These are phyloP conservation scores for Ogataea wickerhamii DNA, from an alignment of 805 yeast genomes.

Conservation along the genomic window DNA sequence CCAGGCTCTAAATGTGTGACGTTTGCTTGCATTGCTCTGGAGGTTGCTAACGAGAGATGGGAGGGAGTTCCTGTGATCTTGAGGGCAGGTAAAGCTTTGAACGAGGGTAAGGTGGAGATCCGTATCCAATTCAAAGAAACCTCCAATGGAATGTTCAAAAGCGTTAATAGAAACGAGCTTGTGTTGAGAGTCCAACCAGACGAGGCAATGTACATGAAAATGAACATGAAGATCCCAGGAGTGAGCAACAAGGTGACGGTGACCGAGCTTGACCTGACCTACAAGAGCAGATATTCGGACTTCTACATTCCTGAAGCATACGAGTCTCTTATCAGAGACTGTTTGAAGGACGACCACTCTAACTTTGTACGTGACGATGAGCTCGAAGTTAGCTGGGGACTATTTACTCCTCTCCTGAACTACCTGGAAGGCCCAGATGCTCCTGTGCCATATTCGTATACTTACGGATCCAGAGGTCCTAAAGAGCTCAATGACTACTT, in stretches of 20 bases:
- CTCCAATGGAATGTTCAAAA: constrained; percentile 74
- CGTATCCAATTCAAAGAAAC: constrained; percentile 89
- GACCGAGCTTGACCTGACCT: constrained; percentile 88
- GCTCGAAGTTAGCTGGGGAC: constrained; percentile 86
- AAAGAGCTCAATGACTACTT: constrained; percentile 56
- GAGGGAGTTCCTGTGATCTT: constrained; percentile 94
- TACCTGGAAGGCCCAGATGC: constrained; percentile 68
- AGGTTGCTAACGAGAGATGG: constrained; percentile 93
- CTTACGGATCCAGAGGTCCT: constrained; percentile 94
- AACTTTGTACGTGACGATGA: constrained; percentile 98
- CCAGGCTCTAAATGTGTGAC: constrained; percentile 84
- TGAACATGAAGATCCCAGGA: constrained; percentile 94
- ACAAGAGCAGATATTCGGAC: constrained; percentile 73
- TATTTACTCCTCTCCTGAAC: constrained; percentile 88
- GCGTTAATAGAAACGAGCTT: constrained; percentile 85
- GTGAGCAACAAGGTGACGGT: constrained; percentile 74
- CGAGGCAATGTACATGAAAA: constrained; percentile 89
- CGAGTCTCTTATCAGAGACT: constrained; percentile 91
- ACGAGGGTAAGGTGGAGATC: constrained; percentile 91
- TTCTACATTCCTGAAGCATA: constrained; percentile 98
- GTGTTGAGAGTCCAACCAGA: constrained; percentile 93
- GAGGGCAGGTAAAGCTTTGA: constrained; percentile 97
- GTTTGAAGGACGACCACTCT: constrained; percentile 87
- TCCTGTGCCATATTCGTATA: constrained; percentile 65
- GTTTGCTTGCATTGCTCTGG: constrained; percentile 77